Evolutionary conservation across 169 alveolate species (phyloP).

Genomic region (Plasmodium berghei): DNA sequence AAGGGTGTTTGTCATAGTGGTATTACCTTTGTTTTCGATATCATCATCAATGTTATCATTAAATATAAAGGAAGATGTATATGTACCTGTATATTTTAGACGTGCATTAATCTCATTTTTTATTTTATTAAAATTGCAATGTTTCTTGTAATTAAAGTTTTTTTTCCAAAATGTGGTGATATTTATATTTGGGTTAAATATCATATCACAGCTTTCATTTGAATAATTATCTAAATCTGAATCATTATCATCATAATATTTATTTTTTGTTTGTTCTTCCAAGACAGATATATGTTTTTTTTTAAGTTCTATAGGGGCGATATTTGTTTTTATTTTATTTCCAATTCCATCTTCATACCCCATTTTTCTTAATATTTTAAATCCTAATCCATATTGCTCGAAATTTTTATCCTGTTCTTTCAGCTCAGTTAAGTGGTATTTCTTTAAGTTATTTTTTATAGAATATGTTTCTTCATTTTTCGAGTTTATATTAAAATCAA

Average conservation of each 20-base stretch:
- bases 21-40: no score
- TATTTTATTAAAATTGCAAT: conserved; percentile 55
- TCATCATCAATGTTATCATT: no score
- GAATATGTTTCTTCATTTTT: conserved; percentile 42
- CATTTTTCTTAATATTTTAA: conserved; percentile 73
- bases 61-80: neutral
- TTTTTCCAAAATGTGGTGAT: conserved; percentile 57
- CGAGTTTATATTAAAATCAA: conserved; percentile 46
- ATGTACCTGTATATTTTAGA: conserved; percentile 14
- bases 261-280: conserved; percentile 43
- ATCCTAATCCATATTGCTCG: conserved; percentile 72
- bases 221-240: neutral
- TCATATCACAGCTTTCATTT: conserved; percentile 9
- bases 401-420: conserved; percentile 48
- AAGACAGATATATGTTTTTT: conserved; percentile 35
- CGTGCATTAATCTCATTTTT: conserved; percentile 18
- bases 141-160: conserved; percentile 20
- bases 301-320: conserved; percentile 73
- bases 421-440: conserved; percentile 41
- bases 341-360: conserved; percentile 76
- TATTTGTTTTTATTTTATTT: conserved; percentile 63
- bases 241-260: conserved; percentile 16
- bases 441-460: conserved; percentile 63
- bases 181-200: conserved; percentile 12
- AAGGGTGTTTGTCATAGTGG: no score